These are phyloP conservation scores for Cydonia oblonga DNA, from an alignment of 331 rosid species.

Conservation along the genomic window DNA sequence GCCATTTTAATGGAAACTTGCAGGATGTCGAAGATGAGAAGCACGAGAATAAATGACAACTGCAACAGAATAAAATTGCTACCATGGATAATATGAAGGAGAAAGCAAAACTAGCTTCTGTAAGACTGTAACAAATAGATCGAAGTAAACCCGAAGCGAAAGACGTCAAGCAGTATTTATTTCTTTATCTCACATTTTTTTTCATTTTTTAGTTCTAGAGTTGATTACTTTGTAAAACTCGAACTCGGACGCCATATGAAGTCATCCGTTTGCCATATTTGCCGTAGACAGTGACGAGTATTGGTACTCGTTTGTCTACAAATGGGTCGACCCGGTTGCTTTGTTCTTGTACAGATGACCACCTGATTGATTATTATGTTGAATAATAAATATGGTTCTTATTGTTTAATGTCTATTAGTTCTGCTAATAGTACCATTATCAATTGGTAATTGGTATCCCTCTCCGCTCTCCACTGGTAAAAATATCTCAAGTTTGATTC, in stretches of 20 bases:
- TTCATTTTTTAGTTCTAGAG: slow-evolving; percentile 9
- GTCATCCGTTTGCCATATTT: slow-evolving; percentile 22
- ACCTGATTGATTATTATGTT: slow-evolving; percentile 21
- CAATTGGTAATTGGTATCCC: too few relatives aligned
- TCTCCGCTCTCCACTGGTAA: too few relatives aligned
- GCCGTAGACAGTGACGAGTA: slow-evolving; percentile 12
- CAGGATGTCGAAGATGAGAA: slow-evolving; percentile 92
- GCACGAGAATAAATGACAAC: slow-evolving; percentile 24
- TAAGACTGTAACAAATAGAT: slow-evolving; percentile 1
- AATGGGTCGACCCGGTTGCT: slow-evolving; percentile 4
- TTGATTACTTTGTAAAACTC: slow-evolving; percentile 19
- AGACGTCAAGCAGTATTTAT: slow-evolving; percentile 7
- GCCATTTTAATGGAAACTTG: slow-evolving; percentile 7
- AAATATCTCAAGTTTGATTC: too few relatives aligned
- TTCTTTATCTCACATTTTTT: slow-evolving; percentile 4
- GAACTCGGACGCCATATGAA: slow-evolving; percentile 10
- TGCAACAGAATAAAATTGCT: slow-evolving; percentile 13
- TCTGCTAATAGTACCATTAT: too few relatives aligned
- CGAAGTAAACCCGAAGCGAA: neutral
- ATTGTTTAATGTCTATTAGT: too few relatives aligned
- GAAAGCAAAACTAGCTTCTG: slow-evolving; percentile 6
- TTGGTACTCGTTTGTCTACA: neutral
- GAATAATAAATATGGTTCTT: slow-evolving; percentile 14
- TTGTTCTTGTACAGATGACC: slow-evolving; percentile 34
- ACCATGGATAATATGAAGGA: slow-evolving; percentile 5